phyloP scores from a whole-genome alignment of 1,284 basidiomycete genomes.

The Cryptococcus maquisensis region DNA sequence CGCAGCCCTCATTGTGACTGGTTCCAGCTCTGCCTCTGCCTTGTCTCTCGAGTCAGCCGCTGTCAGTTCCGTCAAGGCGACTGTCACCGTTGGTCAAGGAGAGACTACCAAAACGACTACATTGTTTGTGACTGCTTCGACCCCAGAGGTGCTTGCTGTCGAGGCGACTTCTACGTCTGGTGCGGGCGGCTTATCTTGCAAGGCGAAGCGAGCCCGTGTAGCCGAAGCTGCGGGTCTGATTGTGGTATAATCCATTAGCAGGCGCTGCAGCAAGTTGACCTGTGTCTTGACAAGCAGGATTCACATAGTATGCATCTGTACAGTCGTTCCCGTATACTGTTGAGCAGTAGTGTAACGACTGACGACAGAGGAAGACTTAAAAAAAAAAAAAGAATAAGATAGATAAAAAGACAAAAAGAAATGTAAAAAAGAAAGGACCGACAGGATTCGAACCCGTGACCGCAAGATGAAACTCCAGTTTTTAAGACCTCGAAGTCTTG shows the following conservation, averaged over 20 bases:
- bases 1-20: neutral
- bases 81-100: neutral
- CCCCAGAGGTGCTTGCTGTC: neutral
- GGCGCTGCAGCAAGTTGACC: too few relatives aligned
- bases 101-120: neutral
- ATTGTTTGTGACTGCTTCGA: neutral
- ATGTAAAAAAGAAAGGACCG: too few relatives aligned
- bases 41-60: neutral
- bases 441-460: too few relatives aligned
- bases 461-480: too few relatives aligned
- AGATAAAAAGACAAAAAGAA: too few relatives aligned
- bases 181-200: neutral
- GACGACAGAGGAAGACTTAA: neutral
- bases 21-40: neutral
- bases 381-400: neutral
- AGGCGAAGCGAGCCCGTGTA: neutral
- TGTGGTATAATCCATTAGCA: neutral
- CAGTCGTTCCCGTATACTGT: neutral
- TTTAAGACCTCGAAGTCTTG: too few relatives aligned
- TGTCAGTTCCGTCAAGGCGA: neutral
- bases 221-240: neutral
- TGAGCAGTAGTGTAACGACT: neutral
- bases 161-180: neutral
- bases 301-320: too few relatives aligned
- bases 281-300: too few relatives aligned